Base-by-base conservation (phyloP, 257 asterid species). In the Sherardia arvensis region DNA sequence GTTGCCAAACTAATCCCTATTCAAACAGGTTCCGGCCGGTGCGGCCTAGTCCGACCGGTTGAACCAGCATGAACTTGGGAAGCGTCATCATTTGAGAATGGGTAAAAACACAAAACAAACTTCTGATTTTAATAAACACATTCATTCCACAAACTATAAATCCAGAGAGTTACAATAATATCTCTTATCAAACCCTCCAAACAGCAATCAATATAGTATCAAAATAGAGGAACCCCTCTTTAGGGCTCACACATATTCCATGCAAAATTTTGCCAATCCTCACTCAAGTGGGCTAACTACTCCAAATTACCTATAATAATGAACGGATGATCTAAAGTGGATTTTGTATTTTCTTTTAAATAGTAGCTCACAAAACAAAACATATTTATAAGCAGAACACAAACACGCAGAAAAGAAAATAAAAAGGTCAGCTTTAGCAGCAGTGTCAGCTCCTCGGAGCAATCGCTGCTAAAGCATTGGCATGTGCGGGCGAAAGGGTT, bases 391-490 rank as follows among this genome's bases (percentile, higher is more conserved):
- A 30, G 20, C 22, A n/a, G n/a, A n/a, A n/a, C n/a, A 61, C 21
- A 45, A 21, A 7, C 17, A 25, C 45, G 21, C 32, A n/a, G 51
- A 29, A 17, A 38, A 22, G n/a, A n/a, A n/a, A n/a, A n/a, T n/a
- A 20, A 60, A 17, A 56, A 20, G 30, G 30, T 40, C 27, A 33
- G 62, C 9, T 57, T 28, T 22, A 51, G 25, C 25, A 18, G 64
- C 33, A 27, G 55, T 73, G 66, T 90, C 88, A 93, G 76, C 88
- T 83, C 69, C 79, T 77, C n/a, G 97, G 92, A 32, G 93, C 79
- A 65, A 90, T 80, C 30, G 94, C 85, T 33, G 99, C 95, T 59
- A 93, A 78, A 26, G 99, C 99, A 72, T 84, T 87, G 58, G 95
- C 96, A 68, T 81, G 87, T 7, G 86, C 78, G 51, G 99, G 94